Percentiles rank a stretch among this genome's conserved stretches.
Evolutionary conservation across 176 grass and related monocot species (phyloP).

Genomic region (Chrysopogon serrulatus): DNA sequence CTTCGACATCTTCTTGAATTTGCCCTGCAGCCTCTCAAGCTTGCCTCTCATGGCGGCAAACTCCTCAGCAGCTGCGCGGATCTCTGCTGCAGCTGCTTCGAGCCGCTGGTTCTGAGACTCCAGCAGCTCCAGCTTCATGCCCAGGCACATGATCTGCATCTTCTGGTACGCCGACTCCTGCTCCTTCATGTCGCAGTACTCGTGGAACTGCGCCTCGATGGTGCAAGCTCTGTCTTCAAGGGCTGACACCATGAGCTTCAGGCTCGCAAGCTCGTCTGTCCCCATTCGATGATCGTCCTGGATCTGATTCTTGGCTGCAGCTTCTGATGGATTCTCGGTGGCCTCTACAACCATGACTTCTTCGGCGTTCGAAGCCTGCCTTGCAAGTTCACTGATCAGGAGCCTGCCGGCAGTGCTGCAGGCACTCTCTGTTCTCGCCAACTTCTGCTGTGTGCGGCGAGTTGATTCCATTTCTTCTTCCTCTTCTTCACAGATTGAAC

Average conservation of each 20-base stretch:
- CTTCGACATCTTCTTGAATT: conserved; percentile 41
- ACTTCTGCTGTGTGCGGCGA: neutral
- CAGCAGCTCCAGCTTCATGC: conserved; percentile 71
- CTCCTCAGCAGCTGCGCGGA: conserved; percentile 13
- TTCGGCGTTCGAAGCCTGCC: conserved; percentile 12
- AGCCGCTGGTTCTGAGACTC: conserved; percentile 66
- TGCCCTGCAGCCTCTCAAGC: conserved; percentile 34
- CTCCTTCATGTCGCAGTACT: conserved; percentile 64
- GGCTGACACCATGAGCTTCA: conserved; percentile 40
- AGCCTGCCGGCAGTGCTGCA: conserved; percentile 18
- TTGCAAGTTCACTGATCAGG: conserved; percentile 1
- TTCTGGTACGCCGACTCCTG: conserved; percentile 73
- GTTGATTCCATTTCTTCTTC: conserved; percentile 34
- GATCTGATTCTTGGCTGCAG: neutral
- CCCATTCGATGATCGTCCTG: conserved; percentile 1
- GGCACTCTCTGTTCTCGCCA: conserved; percentile 14
- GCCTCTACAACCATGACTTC: conserved; percentile 17
- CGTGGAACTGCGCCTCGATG: conserved; percentile 51
- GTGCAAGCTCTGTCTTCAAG: conserved; percentile 36
- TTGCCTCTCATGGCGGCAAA: conserved; percentile 29
- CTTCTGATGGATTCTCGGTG: neutral
- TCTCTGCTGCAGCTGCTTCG: conserved; percentile 25
- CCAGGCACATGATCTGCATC: conserved; percentile 91
- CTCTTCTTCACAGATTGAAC: conserved; percentile 30
- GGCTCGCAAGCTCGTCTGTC: conserved; percentile 36